phyloP scores from a whole-genome alignment of 805 yeast genomes.

The Zygosaccharomyces siamensis region DNA sequence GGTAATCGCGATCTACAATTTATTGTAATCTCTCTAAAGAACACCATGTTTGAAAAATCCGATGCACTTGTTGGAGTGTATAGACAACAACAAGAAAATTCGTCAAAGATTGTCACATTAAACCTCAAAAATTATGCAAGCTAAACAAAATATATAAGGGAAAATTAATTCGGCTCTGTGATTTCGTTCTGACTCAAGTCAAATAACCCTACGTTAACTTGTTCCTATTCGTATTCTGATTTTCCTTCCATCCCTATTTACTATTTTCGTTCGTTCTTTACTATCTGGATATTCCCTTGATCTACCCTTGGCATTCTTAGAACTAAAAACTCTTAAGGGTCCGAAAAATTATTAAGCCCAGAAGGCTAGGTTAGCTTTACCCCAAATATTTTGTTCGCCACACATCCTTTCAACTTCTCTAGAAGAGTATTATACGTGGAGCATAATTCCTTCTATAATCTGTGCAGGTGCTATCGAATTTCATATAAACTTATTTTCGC shows the following conservation, averaged over 20 bases:
- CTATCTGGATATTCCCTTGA: slow-evolving; percentile 1
- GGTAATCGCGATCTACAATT: slow-evolving; percentile 81
- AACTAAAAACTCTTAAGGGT: background rate
- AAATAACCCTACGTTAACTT: too few species aligned
- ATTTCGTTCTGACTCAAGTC: background rate
- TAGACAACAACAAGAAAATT: slow-evolving; percentile 68
- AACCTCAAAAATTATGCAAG: slow-evolving; percentile 62
- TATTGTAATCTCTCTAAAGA: slow-evolving; percentile 88
- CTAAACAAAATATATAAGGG: slow-evolving; percentile 4
- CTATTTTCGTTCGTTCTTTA: background rate
- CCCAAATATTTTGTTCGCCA: background rate
- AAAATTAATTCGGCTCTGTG: background rate
- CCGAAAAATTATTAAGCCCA: background rate
- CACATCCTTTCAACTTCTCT: background rate
- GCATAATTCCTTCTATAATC: background rate
- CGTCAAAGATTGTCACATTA: slow-evolving; percentile 67
- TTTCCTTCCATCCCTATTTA: background rate
- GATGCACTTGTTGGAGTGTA: slow-evolving; percentile 92
- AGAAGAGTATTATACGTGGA: background rate
- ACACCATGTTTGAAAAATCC: slow-evolving; percentile 78
- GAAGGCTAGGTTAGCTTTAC: background rate
- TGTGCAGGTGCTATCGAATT: background rate
- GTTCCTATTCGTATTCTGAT: background rate
- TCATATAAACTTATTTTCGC: background rate
- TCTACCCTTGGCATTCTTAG: slow-evolving; percentile 4